Conservation (phyloP, 2,329 filamentous ascomycete genomes). For the Dactylellina drechsleri region DNA sequence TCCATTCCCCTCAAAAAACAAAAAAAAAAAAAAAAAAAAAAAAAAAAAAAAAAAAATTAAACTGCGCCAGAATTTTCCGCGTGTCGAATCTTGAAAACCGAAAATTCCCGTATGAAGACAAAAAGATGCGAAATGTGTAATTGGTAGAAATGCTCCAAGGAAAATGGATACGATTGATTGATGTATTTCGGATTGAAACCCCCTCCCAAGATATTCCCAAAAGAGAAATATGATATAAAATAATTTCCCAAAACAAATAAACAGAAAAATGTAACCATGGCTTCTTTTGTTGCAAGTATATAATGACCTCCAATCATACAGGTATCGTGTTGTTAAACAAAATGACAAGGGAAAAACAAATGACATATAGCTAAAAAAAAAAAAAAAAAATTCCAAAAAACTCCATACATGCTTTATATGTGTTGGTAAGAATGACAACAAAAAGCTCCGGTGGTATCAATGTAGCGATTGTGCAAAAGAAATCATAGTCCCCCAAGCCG, state of each 20-base stretch:
- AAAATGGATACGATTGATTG: constrained; percentile 50
- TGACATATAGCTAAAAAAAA: not conserved
- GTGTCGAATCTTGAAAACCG: constrained; percentile 21
- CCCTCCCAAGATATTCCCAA: constrained; percentile 14
- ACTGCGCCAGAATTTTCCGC: constrained; percentile 46
- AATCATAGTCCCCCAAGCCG: constrained; percentile 53
- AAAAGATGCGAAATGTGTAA: constrained; percentile 31
- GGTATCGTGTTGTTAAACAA: constrained; percentile 51
- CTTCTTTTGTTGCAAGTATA: constrained; percentile 47
- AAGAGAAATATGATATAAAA: constrained; percentile 25
- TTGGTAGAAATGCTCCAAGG: constrained; percentile 7
- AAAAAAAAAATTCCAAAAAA: constrained; percentile 36
- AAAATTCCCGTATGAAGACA: constrained; percentile 35
- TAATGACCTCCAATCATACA: constrained; percentile 53
- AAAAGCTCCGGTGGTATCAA: constrained; percentile 55
- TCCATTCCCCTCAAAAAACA: constrained; percentile 35
- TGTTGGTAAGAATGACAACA: constrained; percentile 49
- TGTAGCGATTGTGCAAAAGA: constrained; percentile 52
- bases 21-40: constrained; percentile 20
- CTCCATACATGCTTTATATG: constrained; percentile 56
- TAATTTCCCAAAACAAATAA: constrained; percentile 18
- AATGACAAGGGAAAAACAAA: not conserved
- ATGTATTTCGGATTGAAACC: constrained; percentile 33
- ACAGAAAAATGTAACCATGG: constrained; percentile 38
- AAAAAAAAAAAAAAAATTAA: constrained; percentile 17